A percentile compares a stretch with the other conserved stretches of the same genome.
Conservation (phyloP, 495 filamentous ascomycete species). For the Lepidopterella palustris region DNA sequence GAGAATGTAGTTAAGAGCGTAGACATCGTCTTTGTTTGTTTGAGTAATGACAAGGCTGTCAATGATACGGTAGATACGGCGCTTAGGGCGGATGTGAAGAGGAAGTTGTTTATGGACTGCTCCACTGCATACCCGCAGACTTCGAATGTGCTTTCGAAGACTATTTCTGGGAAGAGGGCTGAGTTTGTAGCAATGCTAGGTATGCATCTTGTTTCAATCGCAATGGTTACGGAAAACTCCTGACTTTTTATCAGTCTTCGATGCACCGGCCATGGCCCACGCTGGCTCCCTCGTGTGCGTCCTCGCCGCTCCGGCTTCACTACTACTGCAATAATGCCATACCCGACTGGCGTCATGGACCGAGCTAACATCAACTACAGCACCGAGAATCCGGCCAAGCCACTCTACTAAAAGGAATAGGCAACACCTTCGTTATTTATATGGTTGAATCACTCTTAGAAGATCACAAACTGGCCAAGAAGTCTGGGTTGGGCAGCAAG, state of each 20-base stretch:
- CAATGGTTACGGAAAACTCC: constrained; percentile 7
- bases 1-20: constrained; percentile 58
- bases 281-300: constrained; percentile 69
- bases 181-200: constrained; percentile 70
- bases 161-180: constrained; percentile 51
- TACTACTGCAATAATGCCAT: constrained; percentile 62
- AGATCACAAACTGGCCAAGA: constrained; percentile 70
- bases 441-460: constrained; percentile 76
- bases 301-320: constrained; percentile 57
- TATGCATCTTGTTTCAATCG: constrained; percentile 12
- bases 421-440: constrained; percentile 80
- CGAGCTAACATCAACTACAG: constrained; percentile 64
- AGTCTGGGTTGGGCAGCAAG: constrained; percentile 65
- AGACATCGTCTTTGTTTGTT: constrained; percentile 77
- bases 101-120: constrained; percentile 76
- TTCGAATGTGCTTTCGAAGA: constrained; percentile 54
- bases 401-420: constrained; percentile 68
- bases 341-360: constrained; percentile 71
- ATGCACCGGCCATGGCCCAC: constrained; percentile 72
- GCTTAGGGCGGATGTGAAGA: constrained; percentile 44
- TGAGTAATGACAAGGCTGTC: constrained; percentile 73
- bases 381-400: constrained; percentile 52
- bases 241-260: constrained; percentile 69
- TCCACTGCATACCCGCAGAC: constrained; percentile 85
- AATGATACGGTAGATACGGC: constrained; percentile 46